Conservation (phyloP, 768 basidiomycete species). For the Suillus paluster region DNA sequence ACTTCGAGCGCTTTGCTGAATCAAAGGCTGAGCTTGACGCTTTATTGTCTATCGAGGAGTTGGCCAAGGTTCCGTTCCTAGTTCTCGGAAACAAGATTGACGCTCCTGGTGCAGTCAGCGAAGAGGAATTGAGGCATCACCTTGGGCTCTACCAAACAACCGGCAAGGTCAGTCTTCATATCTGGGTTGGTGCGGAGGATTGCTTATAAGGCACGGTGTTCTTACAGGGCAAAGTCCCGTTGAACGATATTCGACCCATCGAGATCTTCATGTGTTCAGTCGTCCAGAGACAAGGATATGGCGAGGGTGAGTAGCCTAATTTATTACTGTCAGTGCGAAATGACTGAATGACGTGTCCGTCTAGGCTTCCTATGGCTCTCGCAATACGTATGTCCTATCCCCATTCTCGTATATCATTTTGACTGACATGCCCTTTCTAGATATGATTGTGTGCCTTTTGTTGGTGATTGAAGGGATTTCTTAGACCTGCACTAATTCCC, state of each 20-base stretch:
- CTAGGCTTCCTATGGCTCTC: conserved; percentile 93
- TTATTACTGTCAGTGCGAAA: conserved; percentile 4
- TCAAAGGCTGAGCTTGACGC: conserved; percentile 98
- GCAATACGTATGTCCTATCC: conserved; percentile 77
- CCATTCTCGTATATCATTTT: background rate
- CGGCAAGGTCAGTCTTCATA: conserved; percentile 74
- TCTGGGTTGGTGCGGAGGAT: background rate
- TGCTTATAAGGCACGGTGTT: conserved; percentile 12
- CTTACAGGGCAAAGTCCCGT: conserved; percentile 90
- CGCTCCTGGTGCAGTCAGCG: conserved; percentile 95
- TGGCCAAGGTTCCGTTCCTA: conserved; percentile 96
- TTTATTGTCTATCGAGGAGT: conserved; percentile 92
- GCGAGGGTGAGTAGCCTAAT: conserved; percentile 67
- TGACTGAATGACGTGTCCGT: conserved; percentile 10
- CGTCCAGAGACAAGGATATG: conserved; percentile 97
- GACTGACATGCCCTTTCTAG: background rate
- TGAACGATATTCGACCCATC: conserved; percentile 96
- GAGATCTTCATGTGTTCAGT: conserved; percentile 99
- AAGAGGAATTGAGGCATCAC: conserved; percentile 95
- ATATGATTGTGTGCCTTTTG: background rate
- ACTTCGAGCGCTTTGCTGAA: conserved; percentile 95
- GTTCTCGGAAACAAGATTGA: conserved; percentile 99
- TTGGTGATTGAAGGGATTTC: background rate
- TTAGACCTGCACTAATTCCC: background rate
- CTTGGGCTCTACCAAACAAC: conserved; percentile 99